A percentile compares a stretch with the other conserved stretches of the same genome.
Evolutionary conservation across 495 filamentous ascomycete genomes (phyloP).

Genomic region (Aspergillus conjunctus): DNA sequence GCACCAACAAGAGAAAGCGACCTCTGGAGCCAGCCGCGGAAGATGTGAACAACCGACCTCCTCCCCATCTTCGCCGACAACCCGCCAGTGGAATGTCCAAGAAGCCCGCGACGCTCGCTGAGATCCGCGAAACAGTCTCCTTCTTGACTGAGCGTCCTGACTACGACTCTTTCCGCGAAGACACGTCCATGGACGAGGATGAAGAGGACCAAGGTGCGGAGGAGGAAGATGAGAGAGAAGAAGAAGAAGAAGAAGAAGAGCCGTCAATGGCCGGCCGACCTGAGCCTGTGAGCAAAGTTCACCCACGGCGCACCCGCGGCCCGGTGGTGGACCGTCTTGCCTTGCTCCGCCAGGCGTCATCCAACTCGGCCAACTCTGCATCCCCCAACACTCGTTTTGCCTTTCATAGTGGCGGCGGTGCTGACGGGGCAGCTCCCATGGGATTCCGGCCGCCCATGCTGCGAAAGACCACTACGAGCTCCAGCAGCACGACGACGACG

Average conservation of each 20-base stretch:
- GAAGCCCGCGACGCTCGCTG: constrained; percentile 68
- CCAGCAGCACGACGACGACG: constrained; percentile 31
- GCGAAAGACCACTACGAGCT: constrained; percentile 66
- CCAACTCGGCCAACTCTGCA: constrained; percentile 50
- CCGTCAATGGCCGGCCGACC: constrained; percentile 26
- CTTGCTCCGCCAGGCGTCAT: constrained; percentile 67
- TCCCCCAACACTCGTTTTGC: constrained; percentile 55
- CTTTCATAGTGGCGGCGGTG: constrained; percentile 55
- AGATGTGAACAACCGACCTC: constrained; percentile 56
- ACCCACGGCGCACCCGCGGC: constrained; percentile 53
- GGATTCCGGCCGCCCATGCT: constrained; percentile 79
- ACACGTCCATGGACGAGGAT: constrained; percentile 44
- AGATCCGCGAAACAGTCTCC: constrained; percentile 78
- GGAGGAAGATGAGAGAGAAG: constrained; percentile 31
- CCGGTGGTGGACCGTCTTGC: constrained; percentile 79
- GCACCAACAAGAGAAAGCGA: constrained; percentile 57
- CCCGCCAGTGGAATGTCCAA: constrained; percentile 54
- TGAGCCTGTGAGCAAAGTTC: constrained; percentile 38
- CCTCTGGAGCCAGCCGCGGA: constrained; percentile 48
- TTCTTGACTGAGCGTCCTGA: constrained; percentile 78
- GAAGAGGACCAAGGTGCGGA: constrained; percentile 41
- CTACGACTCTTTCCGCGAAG: constrained; percentile 53
- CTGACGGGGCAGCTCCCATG: constrained; percentile 37
- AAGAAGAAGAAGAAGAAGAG: constrained; percentile 42
- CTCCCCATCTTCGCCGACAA: constrained; percentile 67